A percentile compares a stretch with the other conserved stretches of the same genome.
Evolutionary conservation across 2,329 filamentous ascomycete genomes (phyloP).

Genomic region (Thelonectria rubi): DNA sequence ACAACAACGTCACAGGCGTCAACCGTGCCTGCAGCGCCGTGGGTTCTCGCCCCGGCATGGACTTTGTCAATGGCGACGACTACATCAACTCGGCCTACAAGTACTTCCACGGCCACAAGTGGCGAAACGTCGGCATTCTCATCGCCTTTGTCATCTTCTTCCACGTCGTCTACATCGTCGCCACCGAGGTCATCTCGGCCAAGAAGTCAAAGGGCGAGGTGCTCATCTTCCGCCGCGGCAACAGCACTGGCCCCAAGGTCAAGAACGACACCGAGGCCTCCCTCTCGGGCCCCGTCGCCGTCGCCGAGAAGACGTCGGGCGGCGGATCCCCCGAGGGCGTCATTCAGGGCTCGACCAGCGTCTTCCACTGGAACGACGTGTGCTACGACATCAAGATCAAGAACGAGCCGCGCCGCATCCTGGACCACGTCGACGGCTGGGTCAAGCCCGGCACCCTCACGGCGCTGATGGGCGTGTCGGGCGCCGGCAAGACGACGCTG

Average conservation of each 20-base stretch:
- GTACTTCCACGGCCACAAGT: slow-evolving; percentile 59
- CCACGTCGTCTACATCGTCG: slow-evolving; percentile 57
- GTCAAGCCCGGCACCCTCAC: slow-evolving; percentile 79
- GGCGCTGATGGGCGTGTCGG: slow-evolving; percentile 68
- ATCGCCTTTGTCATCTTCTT: slow-evolving; percentile 61
- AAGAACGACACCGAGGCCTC: slow-evolving; percentile 38
- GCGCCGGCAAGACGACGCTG: slow-evolving; percentile 71
- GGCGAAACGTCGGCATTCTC: slow-evolving; percentile 67
- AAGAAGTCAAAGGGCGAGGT: slow-evolving; percentile 69
- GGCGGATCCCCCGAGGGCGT: slow-evolving; percentile 17
- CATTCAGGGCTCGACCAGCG: slow-evolving; percentile 41
- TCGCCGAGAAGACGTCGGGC: slow-evolving; percentile 32
- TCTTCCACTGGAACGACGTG: slow-evolving; percentile 78
- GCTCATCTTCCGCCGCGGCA: slow-evolving; percentile 64
- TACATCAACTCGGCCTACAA: slow-evolving; percentile 59
- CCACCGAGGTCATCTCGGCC: slow-evolving; percentile 57
- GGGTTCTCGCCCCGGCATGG: slow-evolving; percentile 57
- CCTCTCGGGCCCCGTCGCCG: slow-evolving; percentile 28
- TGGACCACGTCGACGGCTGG: slow-evolving; percentile 78
- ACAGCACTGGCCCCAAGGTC: slow-evolving; percentile 29
- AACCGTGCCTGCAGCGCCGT: slow-evolving; percentile 58
- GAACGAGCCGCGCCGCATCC: slow-evolving; percentile 71
- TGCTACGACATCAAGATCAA: slow-evolving; percentile 78
- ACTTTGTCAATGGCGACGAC: slow-evolving; percentile 55
- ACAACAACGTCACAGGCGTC: slow-evolving; percentile 35